These are phyloP conservation scores for Tetraselmis chui DNA, from an alignment of 139 green algal species.

Conservation along the genomic window DNA sequence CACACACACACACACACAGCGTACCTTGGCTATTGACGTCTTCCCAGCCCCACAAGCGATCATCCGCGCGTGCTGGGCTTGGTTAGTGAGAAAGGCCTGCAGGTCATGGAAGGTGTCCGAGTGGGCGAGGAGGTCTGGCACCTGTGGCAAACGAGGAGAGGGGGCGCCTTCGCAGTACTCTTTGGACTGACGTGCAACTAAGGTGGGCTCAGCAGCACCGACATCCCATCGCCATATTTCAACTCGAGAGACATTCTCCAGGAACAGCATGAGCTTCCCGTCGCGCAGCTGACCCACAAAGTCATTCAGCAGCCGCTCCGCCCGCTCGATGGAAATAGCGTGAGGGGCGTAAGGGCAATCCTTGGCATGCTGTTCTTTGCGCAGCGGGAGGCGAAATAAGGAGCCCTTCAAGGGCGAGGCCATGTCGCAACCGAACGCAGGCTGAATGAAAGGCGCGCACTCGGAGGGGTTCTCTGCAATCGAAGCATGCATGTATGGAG, in stretches of 20 bases:
- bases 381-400: neutral
- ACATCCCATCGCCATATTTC: neutral
- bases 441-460: neutral
- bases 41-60: too few relatives aligned
- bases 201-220: neutral
- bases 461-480: neutral
- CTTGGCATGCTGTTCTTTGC: neutral
- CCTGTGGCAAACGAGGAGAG: neutral
- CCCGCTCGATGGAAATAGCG: neutral
- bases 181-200: neutral
- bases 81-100: neutral
- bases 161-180: neutral
- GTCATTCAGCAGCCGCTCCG: neutral
- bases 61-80: neutral
- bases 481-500: neutral
- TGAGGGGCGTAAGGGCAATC: neutral
- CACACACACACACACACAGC: too few relatives aligned
- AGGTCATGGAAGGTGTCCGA: neutral
- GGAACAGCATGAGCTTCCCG: neutral
- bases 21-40: too few relatives aligned
- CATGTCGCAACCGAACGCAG: neutral
- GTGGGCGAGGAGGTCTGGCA: neutral
- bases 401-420: neutral
- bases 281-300: neutral
- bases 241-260: neutral